Conservation (phyloP, 2,329 filamentous ascomycete species). For the Penicillium frequentans region DNA sequence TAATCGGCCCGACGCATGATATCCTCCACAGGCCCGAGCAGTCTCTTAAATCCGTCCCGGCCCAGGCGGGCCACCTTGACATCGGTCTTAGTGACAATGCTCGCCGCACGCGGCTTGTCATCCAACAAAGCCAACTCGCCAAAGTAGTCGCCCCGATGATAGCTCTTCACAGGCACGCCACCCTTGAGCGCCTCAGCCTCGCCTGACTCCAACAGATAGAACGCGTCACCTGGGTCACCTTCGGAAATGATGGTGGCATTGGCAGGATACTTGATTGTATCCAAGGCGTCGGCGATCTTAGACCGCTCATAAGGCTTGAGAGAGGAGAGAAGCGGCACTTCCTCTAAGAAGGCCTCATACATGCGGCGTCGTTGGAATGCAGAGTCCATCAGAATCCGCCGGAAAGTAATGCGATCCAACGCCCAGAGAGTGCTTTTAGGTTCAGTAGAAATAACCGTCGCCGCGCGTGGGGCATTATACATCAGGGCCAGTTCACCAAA, state of each 20-base stretch:
- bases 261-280: conserved; percentile 80
- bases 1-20: conserved; percentile 76
- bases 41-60: conserved; percentile 90
- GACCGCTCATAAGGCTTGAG: conserved; percentile 90
- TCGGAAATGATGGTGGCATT: conserved; percentile 85
- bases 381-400: conserved; percentile 96
- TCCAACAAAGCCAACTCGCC: conserved; percentile 92
- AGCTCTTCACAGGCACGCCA: conserved; percentile 73
- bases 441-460: conserved; percentile 85
- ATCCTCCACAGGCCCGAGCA: conserved; percentile 88
- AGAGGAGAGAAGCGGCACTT: conserved; percentile 79
- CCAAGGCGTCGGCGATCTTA: conserved; percentile 95
- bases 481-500: conserved; percentile 97
- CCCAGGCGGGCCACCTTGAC: conserved; percentile 91
- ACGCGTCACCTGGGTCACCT: conserved; percentile 86
- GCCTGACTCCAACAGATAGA: conserved; percentile 86
- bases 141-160: conserved; percentile 93
- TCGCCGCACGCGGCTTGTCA: conserved; percentile 89
- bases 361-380: conserved; percentile 93
- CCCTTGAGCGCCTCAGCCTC: conserved; percentile 84
- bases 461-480: conserved; percentile 97
- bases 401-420: conserved; percentile 92
- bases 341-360: conserved; percentile 95
- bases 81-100: conserved; percentile 77
- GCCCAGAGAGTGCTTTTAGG: conserved; percentile 83